A percentile compares a stretch with the other conserved stretches of the same genome.
Evolutionary conservation across 352 stramenopile species (phyloP).

Genomic region (Peronosclerospora sorghi): DNA sequence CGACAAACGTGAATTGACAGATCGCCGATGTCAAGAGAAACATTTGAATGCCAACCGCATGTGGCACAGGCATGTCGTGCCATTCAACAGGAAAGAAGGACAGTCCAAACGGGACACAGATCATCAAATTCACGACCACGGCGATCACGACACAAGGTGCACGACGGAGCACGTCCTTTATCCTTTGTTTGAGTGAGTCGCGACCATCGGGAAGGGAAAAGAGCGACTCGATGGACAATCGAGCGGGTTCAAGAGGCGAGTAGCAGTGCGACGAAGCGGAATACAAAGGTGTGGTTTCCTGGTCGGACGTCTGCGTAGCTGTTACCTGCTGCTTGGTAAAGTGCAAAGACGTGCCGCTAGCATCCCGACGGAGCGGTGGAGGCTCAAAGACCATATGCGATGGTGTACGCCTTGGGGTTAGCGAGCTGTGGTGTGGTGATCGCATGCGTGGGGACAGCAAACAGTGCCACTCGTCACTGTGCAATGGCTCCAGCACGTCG

Average conservation of each 20-base stretch:
- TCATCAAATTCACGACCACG: conserved; percentile 78
- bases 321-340: conserved; percentile 15
- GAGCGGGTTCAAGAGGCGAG: conserved; percentile 11
- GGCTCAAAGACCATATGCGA: conserved; percentile 56
- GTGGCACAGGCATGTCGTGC: conserved; percentile 59
- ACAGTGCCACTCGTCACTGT: conserved; percentile 7
- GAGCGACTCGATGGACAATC: conserved; percentile 5
- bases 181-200: conserved; percentile 2
- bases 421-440: conserved; percentile 5
- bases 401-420: conserved; percentile 3
- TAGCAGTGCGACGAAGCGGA: conserved; percentile 12
- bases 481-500: conserved; percentile 14
- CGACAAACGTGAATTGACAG: conserved; percentile 74
- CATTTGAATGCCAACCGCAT: conserved; percentile 75
- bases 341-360: conserved; percentile 33
- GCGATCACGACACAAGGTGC: conserved; percentile 54
- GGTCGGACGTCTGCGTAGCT: too few species aligned
- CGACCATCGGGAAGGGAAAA: background rate
- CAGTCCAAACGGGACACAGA: conserved; percentile 75
- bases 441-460: conserved; percentile 8
- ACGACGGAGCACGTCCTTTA: conserved; percentile 28
- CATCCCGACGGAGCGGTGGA: conserved; percentile 51
- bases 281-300: background rate
- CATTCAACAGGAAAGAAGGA: conserved; percentile 81
- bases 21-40: conserved; percentile 71